A percentile compares a stretch with the other conserved stretches of the same genome.
Evolutionary conservation across 495 filamentous ascomycete species (phyloP).

Genomic region (Xylaria curta): DNA sequence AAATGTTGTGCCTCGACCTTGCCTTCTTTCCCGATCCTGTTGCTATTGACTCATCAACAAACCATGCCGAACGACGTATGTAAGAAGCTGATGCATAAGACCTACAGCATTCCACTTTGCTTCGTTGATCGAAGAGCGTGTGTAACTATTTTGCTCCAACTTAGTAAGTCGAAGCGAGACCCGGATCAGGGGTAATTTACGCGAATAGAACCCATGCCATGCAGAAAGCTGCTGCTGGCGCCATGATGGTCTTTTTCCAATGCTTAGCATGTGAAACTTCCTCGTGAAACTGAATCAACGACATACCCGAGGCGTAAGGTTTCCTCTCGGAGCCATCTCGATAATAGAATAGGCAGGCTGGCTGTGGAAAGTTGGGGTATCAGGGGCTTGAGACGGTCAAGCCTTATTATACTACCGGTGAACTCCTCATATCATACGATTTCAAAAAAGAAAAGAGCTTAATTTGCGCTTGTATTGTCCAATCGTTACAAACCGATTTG

Average conservation of each 20-base stretch:
- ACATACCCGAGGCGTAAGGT: constrained; percentile 23
- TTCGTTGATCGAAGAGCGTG: constrained; percentile 24
- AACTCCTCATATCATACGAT: not conserved
- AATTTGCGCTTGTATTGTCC: not conserved
- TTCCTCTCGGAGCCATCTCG: constrained; percentile 25
- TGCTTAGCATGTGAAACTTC: not conserved
- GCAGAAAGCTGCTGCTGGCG: constrained; percentile 22
- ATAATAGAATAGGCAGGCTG: not conserved
- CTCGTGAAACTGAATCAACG: too few relatives aligned
- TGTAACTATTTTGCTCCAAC: constrained; percentile 12
- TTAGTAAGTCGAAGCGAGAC: constrained; percentile 1
- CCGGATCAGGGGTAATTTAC: not conserved
- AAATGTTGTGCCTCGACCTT: not conserved
- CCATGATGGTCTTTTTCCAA: constrained; percentile 24
- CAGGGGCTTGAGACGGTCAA: not conserved
- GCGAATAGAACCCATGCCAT: constrained; percentile 29
- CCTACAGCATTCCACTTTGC: constrained; percentile 27
- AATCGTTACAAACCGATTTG: not conserved
- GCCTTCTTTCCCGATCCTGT: constrained; percentile 17
- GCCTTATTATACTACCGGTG: not conserved
- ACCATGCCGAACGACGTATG: not conserved
- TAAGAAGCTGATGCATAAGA: not conserved
- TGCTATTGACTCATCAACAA: constrained; percentile 21
- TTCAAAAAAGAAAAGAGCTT: not conserved
- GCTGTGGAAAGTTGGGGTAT: not conserved